A percentile compares a stretch with the other conserved stretches of the same genome.
Evolutionary conservation across 306 rosid genomes (phyloP).

Genomic region (Carpinus fangiana): DNA sequence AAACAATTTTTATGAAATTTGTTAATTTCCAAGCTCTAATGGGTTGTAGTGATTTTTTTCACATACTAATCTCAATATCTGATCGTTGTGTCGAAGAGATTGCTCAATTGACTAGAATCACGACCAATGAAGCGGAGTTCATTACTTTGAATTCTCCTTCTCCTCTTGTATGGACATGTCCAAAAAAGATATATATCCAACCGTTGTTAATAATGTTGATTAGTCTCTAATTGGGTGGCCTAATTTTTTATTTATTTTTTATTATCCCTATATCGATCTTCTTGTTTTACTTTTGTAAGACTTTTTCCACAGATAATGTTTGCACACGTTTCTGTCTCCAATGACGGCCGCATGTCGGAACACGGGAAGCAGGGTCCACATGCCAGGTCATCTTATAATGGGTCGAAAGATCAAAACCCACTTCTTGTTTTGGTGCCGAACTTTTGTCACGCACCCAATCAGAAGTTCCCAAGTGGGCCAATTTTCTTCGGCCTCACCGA

Average conservation of each 20-base stretch:
- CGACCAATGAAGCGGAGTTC: too few species aligned
- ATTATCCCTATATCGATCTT: background rate
- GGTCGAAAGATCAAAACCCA: background rate
- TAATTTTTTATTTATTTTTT: background rate
- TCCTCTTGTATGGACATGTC: too few species aligned
- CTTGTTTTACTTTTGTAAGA: background rate
- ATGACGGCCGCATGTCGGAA: constrained; percentile 38
- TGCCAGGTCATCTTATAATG: constrained; percentile 8
- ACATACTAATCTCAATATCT: too few species aligned
- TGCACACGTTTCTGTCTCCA: constrained; percentile 26
- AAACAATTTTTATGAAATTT: too few species aligned
- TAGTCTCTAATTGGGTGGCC: background rate
- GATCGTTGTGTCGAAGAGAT: too few species aligned
- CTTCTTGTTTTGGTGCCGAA: constrained; percentile 20
- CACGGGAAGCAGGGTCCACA: constrained; percentile 51
- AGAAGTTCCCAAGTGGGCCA: constrained; percentile 19
- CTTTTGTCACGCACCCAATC: constrained; percentile 10
- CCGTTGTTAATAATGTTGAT: background rate
- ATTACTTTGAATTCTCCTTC: too few species aligned
- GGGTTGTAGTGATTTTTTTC: too few species aligned
- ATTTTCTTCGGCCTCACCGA: constrained; percentile 22
- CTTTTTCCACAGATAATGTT: background rate
- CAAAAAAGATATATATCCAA: too few species aligned
- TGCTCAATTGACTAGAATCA: too few species aligned
- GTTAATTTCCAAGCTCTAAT: too few species aligned